phyloP scores from a whole-genome alignment of 257 asterid species.

The Solanum stenotomum region DNA sequence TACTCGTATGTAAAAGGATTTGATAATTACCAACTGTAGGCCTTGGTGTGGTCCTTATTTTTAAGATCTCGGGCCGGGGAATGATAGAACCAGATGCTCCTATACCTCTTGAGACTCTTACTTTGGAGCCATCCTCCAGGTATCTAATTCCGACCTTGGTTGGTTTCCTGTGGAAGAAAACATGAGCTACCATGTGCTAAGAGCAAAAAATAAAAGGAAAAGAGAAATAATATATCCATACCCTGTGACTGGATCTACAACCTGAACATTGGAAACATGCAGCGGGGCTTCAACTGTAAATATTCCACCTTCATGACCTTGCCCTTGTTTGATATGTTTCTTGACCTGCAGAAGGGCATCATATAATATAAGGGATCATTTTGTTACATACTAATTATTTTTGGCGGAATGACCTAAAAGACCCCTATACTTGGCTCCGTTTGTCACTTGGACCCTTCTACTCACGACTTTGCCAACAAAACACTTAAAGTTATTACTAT shows the following conservation, averaged over 20 bases:
- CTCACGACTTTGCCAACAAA: too few species aligned
- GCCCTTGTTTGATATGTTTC: constrained; percentile 95
- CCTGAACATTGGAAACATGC: constrained; percentile 88
- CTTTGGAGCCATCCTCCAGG: constrained; percentile 80
- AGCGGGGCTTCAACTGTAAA: constrained; percentile 94
- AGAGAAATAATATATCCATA: constrained; percentile 14
- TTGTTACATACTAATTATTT: background rate
- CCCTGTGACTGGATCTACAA: constrained; percentile 89
- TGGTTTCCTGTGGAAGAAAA: constrained; percentile 52
- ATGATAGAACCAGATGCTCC: constrained; percentile 83
- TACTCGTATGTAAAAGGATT: background rate
- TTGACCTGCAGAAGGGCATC: constrained; percentile 50
- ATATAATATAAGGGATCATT: background rate
- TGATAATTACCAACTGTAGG: constrained; percentile 62
- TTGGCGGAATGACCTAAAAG: too few species aligned
- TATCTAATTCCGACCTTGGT: constrained; percentile 72
- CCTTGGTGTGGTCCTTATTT: constrained; percentile 73
- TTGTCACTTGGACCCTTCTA: too few species aligned
- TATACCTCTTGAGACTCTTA: constrained; percentile 77
- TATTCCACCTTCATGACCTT: constrained; percentile 97
- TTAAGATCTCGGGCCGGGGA: constrained; percentile 89
- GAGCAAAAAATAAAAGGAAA: background rate
- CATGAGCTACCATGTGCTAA: constrained; percentile 9
- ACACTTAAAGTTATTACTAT: too few species aligned
- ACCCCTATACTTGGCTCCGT: too few species aligned